Percentiles rank a stretch among this genome's conserved stretches.
These are phyloP conservation scores for Mycena kentingensis DNA, from an alignment of 768 basidiomycete genomes.

Conservation along the genomic window DNA sequence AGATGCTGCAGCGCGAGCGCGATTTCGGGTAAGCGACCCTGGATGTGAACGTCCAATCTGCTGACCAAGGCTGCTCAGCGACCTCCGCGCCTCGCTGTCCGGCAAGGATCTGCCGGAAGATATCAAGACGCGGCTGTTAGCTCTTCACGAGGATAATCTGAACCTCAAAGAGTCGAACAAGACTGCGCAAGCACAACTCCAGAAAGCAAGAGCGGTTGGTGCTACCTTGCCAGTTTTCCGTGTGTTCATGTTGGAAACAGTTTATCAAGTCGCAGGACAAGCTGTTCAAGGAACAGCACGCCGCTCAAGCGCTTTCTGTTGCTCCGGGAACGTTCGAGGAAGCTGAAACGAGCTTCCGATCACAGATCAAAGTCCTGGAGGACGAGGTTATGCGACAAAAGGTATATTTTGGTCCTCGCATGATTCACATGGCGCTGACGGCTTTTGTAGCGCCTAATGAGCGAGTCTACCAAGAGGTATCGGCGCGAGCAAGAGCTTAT, in stretches of 20 bases:
- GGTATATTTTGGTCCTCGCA: conserved; percentile 35
- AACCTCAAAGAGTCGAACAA: conserved; percentile 70
- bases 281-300: conserved; percentile 80
- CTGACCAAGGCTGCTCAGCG: conserved; percentile 47
- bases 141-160: conserved; percentile 77
- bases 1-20: conserved; percentile 81
- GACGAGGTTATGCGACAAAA: conserved; percentile 64
- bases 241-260: conserved; percentile 40
- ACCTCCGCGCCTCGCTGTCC: conserved; percentile 73
- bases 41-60: conserved; percentile 2
- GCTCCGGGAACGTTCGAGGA: conserved; percentile 67
- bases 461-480: conserved; percentile 63
- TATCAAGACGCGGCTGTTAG: conserved; percentile 70
- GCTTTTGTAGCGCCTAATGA: conserved; percentile 44
- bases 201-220: conserved; percentile 73
- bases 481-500: conserved; percentile 80
- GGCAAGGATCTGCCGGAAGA: conserved; percentile 84
- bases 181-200: conserved; percentile 72
- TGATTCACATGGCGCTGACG: conserved; percentile 1
- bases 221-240: neutral
- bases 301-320: conserved; percentile 49
- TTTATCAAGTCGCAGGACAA: conserved; percentile 94
- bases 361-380: conserved; percentile 65
- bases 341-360: conserved; percentile 63
- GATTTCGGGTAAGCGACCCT: conserved; percentile 66